phyloP scores from a whole-genome alignment of 1,284 basidiomycete genomes.

The Inonotus hispidus region DNA sequence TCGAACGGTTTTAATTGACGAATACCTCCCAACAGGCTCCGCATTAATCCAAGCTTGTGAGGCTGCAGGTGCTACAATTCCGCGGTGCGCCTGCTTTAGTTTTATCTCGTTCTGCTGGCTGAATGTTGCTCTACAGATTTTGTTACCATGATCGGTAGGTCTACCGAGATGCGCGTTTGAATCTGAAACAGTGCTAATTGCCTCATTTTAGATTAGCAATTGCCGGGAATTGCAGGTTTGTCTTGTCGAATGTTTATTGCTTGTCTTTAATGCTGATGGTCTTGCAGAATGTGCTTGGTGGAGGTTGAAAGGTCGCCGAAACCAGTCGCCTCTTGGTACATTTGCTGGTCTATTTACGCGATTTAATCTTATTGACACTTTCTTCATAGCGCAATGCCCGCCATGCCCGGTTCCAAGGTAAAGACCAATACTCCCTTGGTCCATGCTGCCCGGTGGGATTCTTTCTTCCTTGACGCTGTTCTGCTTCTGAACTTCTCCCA shows the following conservation, averaged over 20 bases:
- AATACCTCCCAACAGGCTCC: constrained; percentile 50
- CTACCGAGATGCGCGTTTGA: constrained; percentile 20
- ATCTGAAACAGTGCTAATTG: constrained; percentile 18
- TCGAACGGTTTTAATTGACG: constrained; percentile 16
- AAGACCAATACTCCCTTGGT: constrained; percentile 95
- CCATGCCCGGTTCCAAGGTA: constrained; percentile 94
- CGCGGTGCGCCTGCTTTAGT: constrained; percentile 46
- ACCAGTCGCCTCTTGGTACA: constrained; percentile 82
- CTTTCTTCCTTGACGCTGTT: not conserved
- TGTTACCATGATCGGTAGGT: constrained; percentile 87
- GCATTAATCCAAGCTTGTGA: constrained; percentile 97
- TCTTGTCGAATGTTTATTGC: constrained; percentile 15
- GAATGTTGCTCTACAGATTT: constrained; percentile 48
- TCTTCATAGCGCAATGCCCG: constrained; percentile 83
- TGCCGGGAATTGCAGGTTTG: constrained; percentile 91
- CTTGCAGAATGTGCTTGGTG: constrained; percentile 86
- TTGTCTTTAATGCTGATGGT: constrained; percentile 16
- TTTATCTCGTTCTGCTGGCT: constrained; percentile 7
- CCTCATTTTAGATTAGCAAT: constrained; percentile 68
- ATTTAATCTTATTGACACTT: not conserved
- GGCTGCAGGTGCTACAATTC: constrained; percentile 74
- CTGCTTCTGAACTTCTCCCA: constrained; percentile 29
- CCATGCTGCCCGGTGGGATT: constrained; percentile 81
- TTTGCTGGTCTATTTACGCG: constrained; percentile 28
- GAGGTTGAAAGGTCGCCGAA: constrained; percentile 96